Evolutionary conservation across 768 basidiomycete genomes (phyloP), one percentile per base, ranked within the genome.

Genomic region (Macrolepiota albuminosa): DNA sequence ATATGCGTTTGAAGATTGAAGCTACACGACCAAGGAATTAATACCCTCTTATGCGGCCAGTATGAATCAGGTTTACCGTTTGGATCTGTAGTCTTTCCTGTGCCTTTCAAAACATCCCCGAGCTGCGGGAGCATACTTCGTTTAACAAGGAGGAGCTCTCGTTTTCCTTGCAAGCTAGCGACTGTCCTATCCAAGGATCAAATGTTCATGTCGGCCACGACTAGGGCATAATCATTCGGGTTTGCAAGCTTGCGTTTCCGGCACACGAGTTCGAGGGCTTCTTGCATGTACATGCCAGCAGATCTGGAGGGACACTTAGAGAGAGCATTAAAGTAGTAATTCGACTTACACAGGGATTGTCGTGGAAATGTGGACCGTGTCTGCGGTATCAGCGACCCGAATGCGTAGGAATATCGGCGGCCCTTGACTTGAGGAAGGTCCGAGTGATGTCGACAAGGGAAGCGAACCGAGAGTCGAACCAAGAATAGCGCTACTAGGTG

Each of bases 141-240:
- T 72, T 89, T 89, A 57, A 95, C 86, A 13, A 98, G 79, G 11
- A 88, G 81, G 18, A 98, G 78, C 65, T 95, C 91, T 13, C 85
- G 81, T 67, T 89, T 91, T 6, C 93, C 95, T 70, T 93, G 89
- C 67, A 98, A 75, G 74, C 92, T 94, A 39, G 93, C 93, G n/a
- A 98, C 96, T 0, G 97, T 98, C 21, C 95, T 83, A 71, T 98
- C 97, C 33, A 98, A 31, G 95, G 95, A 94, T 87, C 57, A 93
- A 73, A 96, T 87, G 59, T 85, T 87, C 73, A 77, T 80, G 58
- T 86, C 83, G 1, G 79, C 78, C 49, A 90, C 73, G 43, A 95
- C 75, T 24, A 98, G 81, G 1, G 91, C 92, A 74, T 94, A 98
- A 59, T 93, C 88, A 59, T 88, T 84, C 34, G 89, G 82, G 66